Evolutionary conservation across 192 early-diverging fungal genomes (phyloP).

Genomic region (Rhizophagus prolifer): DNA sequence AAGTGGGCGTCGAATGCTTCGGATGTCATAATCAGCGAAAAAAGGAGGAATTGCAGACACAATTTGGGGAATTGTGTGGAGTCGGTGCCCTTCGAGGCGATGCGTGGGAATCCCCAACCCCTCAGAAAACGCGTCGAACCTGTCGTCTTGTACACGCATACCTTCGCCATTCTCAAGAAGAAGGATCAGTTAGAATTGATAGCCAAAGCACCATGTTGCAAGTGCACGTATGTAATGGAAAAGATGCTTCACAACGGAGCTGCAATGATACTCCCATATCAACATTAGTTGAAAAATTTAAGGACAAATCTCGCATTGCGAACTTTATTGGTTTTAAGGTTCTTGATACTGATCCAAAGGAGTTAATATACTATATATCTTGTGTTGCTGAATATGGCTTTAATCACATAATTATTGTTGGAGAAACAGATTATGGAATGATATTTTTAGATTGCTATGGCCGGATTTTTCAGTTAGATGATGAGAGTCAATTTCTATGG

Average conservation of each 20-base stretch:
- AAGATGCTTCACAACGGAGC: too few relatives aligned
- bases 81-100: conserved; percentile 1
- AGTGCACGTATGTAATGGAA: background rate
- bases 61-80: background rate
- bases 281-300: conserved; percentile 4
- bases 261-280: background rate
- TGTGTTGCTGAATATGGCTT: conserved; percentile 19
- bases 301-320: conserved; percentile 6
- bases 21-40: background rate
- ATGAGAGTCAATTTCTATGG: background rate
- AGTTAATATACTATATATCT: conserved; percentile 5
- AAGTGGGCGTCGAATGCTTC: too few relatives aligned
- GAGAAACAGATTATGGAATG: conserved; percentile 12
- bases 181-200: background rate
- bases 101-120: conserved; percentile 10
- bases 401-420: conserved; percentile 17
- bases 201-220: background rate
- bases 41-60: background rate
- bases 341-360: background rate
- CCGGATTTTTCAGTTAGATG: conserved; percentile 11
- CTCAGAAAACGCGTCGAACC: background rate
- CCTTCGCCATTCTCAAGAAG: too few relatives aligned
- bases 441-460: conserved; percentile 25
- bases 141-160: background rate
- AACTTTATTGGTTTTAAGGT: conserved; percentile 9